Conservation (phyloP, 805 yeast species). For the Suhomyces pyralidae region DNA sequence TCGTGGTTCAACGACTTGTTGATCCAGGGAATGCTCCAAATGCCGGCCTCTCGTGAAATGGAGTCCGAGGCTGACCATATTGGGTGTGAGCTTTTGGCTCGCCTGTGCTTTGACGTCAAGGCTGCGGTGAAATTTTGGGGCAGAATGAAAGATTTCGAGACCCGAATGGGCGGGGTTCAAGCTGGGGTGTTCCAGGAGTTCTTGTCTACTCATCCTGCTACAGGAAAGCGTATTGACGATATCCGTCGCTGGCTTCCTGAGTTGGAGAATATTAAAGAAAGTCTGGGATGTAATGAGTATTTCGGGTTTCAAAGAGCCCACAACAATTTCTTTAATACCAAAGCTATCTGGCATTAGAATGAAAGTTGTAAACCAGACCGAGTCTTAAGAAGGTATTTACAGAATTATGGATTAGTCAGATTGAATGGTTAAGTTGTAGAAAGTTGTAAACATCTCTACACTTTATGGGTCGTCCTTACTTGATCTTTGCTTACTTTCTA, state of each 20-base stretch:
- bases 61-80: constrained; percentile 95
- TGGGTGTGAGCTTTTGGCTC: constrained; percentile 87
- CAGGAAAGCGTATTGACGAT: constrained; percentile 64
- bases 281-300: constrained; percentile 37
- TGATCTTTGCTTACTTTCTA: too few relatives aligned
- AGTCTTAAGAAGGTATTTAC: too few relatives aligned
- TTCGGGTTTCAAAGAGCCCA: background rate
- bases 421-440: too few relatives aligned
- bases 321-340: background rate
- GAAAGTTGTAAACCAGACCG: too few relatives aligned
- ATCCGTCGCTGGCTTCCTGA: constrained; percentile 67
- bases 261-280: constrained; percentile 44
- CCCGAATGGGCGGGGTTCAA: constrained; percentile 32
- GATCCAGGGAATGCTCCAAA: constrained; percentile 55
- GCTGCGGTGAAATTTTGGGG: constrained; percentile 79
- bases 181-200: constrained; percentile 48
- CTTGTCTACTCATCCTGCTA: constrained; percentile 87
- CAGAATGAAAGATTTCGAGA: constrained; percentile 57
- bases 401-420: too few relatives aligned
- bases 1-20: constrained; percentile 48
- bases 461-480: too few relatives aligned
- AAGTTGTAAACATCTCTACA: too few relatives aligned
- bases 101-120: constrained; percentile 79
- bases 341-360: background rate
- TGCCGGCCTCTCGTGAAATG: constrained; percentile 90